Percentiles rank a stretch among this genome's conserved stretches.
Conservation (phyloP, 2,329 filamentous ascomycete species). For the Biscogniauxia mediterranea region DNA sequence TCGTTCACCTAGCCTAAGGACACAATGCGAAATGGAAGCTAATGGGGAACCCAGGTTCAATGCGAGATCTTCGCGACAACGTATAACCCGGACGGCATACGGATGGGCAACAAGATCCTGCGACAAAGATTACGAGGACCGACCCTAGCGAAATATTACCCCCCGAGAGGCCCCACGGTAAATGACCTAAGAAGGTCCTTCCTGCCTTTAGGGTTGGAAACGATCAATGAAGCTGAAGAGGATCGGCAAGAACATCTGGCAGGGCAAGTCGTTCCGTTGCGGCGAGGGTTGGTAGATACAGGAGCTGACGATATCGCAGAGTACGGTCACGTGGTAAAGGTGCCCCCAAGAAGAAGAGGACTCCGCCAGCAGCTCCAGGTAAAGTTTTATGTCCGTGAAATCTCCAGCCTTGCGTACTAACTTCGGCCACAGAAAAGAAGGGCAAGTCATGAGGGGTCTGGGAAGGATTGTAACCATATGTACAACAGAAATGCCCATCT, state of each 20-base stretch:
- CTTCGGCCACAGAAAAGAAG: conserved; percentile 10
- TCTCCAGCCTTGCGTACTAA: conserved; percentile 5
- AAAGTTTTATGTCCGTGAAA: conserved; percentile 4
- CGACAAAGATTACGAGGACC: conserved; percentile 87
- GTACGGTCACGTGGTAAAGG: conserved; percentile 81
- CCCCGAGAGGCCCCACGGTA: conserved; percentile 58
- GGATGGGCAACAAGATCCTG: conserved; percentile 88
- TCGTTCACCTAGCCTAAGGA: background rate
- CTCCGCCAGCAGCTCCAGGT: conserved; percentile 32
- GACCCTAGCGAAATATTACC: conserved; percentile 83
- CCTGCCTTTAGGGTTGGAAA: conserved; percentile 65
- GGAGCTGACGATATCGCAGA: conserved; percentile 43
- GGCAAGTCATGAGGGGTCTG: background rate
- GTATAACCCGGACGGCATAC: conserved; percentile 80
- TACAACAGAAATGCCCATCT: conserved; percentile 18
- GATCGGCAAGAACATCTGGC: conserved; percentile 75
- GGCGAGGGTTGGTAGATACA: conserved; percentile 16
- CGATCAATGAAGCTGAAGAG: conserved; percentile 73
- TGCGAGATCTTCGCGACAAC: conserved; percentile 88
- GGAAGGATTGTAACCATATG: conserved; percentile 14
- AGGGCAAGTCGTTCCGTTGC: conserved; percentile 46
- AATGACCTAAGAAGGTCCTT: conserved; percentile 73
- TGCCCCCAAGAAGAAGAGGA: conserved; percentile 84
- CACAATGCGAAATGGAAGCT: conserved; percentile 10
- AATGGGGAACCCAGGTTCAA: conserved; percentile 61